phyloP scores from a whole-genome alignment of 805 yeast genomes.

The Brettanomyces custersianus region DNA sequence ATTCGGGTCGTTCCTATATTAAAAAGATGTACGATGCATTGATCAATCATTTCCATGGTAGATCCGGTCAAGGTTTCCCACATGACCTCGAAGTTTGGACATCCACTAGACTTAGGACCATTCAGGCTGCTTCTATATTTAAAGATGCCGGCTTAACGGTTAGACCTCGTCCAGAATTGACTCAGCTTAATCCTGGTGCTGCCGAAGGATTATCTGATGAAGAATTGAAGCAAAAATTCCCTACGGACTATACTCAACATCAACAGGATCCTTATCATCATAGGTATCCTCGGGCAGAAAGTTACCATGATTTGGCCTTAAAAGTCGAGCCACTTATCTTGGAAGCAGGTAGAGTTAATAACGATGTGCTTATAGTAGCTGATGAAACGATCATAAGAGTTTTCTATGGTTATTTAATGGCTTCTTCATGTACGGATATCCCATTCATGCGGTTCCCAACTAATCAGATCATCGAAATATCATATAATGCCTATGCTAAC shows the following conservation, averaged over 20 bases:
- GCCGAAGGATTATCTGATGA: conserved; percentile 60
- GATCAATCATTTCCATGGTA: conserved; percentile 20
- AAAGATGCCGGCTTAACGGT: conserved; percentile 53
- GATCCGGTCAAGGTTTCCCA: conserved; percentile 19
- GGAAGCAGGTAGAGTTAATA: conserved; percentile 88
- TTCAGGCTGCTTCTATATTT: conserved; percentile 69
- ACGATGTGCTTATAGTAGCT: conserved; percentile 83
- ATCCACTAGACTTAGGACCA: conserved; percentile 78
- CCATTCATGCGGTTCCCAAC: conserved; percentile 73
- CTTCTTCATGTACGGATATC: conserved; percentile 78
- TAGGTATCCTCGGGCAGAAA: conserved; percentile 85
- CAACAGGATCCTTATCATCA: conserved; percentile 82
- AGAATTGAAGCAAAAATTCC: conserved; percentile 51
- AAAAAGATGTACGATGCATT: conserved; percentile 53
- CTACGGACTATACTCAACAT: conserved; percentile 62
- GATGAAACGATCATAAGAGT: conserved; percentile 88
- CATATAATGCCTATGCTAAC: conserved; percentile 80
- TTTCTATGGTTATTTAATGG: conserved; percentile 91
- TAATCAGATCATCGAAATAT: conserved; percentile 77
- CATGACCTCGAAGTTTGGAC: conserved; percentile 77
- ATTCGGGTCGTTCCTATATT: conserved; percentile 64
- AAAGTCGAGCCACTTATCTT: conserved; percentile 87
- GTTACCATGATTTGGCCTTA: conserved; percentile 92
- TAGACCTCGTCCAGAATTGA: conserved; percentile 71
- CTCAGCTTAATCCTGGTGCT: conserved; percentile 84